Conservation (phyloP, 192 early-diverging fungal species). For the Geosiphon pyriformis region DNA sequence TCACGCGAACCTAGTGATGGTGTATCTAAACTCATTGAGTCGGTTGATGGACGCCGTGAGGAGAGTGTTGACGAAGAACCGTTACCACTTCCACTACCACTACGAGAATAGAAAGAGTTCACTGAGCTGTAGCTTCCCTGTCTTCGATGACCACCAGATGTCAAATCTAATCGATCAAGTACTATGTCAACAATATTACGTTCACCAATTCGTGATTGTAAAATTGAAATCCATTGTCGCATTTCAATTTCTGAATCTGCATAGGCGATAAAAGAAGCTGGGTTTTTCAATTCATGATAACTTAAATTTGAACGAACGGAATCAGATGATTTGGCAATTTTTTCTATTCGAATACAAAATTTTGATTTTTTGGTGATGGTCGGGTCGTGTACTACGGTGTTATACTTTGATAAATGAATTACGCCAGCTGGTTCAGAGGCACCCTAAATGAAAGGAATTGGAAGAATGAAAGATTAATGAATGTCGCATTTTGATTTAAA, state of each 20-base stretch:
- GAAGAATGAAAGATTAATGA: too few species aligned
- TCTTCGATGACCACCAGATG: not conserved
- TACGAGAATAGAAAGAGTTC: conserved; percentile 19
- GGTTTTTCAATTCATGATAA: conserved; percentile 10
- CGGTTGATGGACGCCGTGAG: conserved; percentile 19
- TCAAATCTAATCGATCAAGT: conserved; percentile 23
- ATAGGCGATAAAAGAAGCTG: conserved; percentile 13
- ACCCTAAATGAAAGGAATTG: not conserved
- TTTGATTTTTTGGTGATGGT: conserved; percentile 18
- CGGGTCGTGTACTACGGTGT: conserved; percentile 15
- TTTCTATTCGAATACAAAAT: conserved; percentile 24
- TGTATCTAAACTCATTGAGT: conserved; percentile 22
- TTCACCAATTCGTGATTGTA: conserved; percentile 18
- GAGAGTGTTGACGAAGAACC: conserved; percentile 10
- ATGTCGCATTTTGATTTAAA: too few species aligned
- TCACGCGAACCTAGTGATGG: conserved; percentile 21
- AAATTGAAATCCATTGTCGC: conserved; percentile 10
- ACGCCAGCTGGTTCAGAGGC: conserved; percentile 15
- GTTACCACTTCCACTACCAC: not conserved
- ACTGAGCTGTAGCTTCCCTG: conserved; percentile 20
- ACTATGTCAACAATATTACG: conserved; percentile 28
- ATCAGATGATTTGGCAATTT: conserved; percentile 5
- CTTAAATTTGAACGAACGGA: conserved; percentile 9
- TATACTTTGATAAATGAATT: conserved; percentile 11
- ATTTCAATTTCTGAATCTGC: conserved; percentile 22